Evolutionary conservation across 1,284 basidiomycete genomes (phyloP).

Genomic region (Papiliotrema laurentii): DNA sequence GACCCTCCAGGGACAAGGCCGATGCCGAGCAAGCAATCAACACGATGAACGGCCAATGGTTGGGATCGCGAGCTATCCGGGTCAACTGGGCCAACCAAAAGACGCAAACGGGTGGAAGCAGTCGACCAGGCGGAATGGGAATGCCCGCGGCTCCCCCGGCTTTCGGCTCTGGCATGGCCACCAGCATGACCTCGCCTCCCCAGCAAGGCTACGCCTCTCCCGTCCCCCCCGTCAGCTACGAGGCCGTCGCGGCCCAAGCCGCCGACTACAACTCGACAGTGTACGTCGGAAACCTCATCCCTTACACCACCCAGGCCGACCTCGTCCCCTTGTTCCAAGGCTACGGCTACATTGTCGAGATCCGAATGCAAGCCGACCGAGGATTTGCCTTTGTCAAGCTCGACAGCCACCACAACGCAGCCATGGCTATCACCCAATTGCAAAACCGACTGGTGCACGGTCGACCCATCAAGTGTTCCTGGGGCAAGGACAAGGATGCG

Average conservation of each 20-base stretch:
- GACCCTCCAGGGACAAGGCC: conserved; percentile 66
- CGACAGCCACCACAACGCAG: conserved; percentile 95
- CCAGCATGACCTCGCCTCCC: not conserved
- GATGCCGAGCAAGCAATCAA: conserved; percentile 97
- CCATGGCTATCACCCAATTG: conserved; percentile 91
- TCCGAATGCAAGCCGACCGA: conserved; percentile 95
- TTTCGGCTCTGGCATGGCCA: conserved; percentile 1
- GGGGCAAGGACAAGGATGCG: conserved; percentile 81
- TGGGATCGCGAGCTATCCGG: conserved; percentile 92
- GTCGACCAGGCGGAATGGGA: conserved; percentile 12
- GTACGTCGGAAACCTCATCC: conserved; percentile 96
- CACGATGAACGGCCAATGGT: conserved; percentile 99
- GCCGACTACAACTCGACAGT: conserved; percentile 91
- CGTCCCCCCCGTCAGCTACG: conserved; percentile 63
- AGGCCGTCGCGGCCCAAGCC: conserved; percentile 80
- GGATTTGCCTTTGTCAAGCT: conserved; percentile 98
- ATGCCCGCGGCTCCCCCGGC: conserved; percentile 2
- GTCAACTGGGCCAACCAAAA: conserved; percentile 99
- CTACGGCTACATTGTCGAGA: conserved; percentile 95
- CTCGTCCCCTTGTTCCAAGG: conserved; percentile 88
- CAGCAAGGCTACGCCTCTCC: conserved; percentile 8
- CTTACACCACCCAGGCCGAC: conserved; percentile 90
- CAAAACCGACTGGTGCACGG: conserved; percentile 95
- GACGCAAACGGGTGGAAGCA: conserved; percentile 60
- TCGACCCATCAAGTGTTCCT: conserved; percentile 91